A percentile compares a stretch with the other conserved stretches of the same genome.
Evolutionary conservation across 208 protist genomes (phyloP).

Genomic region (Trypanosoma mega): DNA sequence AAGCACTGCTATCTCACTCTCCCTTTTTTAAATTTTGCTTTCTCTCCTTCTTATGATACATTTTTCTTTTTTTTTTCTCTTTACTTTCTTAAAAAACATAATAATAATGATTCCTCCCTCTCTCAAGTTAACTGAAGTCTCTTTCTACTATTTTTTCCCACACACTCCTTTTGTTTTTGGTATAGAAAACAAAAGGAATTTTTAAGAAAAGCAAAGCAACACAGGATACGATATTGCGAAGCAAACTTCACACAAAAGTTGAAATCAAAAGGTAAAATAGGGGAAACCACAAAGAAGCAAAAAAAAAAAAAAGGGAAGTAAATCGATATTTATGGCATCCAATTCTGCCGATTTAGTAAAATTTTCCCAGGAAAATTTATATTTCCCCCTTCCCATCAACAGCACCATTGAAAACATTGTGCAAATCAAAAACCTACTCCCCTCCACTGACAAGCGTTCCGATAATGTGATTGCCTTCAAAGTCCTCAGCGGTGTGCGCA

Average conservation of each 20-base stretch:
- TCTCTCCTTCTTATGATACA: slow-evolving; percentile 4
- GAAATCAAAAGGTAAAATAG: no score
- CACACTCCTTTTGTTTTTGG: no score
- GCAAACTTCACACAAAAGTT: no score
- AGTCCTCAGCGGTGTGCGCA: slow-evolving; percentile 59
- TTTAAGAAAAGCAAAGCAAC: no score
- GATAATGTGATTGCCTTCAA: slow-evolving; percentile 79
- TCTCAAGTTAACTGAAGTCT: no score
- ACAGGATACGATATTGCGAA: no score
- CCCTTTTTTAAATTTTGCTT: slow-evolving; percentile 6
- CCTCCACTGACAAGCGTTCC: slow-evolving; percentile 21
- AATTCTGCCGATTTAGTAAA: slow-evolving; percentile 29
- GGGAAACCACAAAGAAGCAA: no score
- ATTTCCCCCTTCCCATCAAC: slow-evolving; percentile 79
- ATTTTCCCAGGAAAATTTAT: slow-evolving; percentile 75
- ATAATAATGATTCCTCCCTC: no score
- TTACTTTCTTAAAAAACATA: slow-evolving; percentile 16
- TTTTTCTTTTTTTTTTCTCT: slow-evolving; percentile 12
- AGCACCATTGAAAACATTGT: slow-evolving; percentile 78
- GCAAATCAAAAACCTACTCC: slow-evolving; percentile 58
- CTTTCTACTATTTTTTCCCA: no score
- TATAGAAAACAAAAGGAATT: no score
- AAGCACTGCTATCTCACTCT: slow-evolving; percentile 3
- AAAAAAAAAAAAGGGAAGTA: slow-evolving; percentile 3
- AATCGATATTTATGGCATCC: slow-evolving; percentile 16